Evolutionary conservation across 139 green algal genomes (phyloP), one percentile per base, ranked within the genome.

Genomic region (Eudorina sp.): DNA sequence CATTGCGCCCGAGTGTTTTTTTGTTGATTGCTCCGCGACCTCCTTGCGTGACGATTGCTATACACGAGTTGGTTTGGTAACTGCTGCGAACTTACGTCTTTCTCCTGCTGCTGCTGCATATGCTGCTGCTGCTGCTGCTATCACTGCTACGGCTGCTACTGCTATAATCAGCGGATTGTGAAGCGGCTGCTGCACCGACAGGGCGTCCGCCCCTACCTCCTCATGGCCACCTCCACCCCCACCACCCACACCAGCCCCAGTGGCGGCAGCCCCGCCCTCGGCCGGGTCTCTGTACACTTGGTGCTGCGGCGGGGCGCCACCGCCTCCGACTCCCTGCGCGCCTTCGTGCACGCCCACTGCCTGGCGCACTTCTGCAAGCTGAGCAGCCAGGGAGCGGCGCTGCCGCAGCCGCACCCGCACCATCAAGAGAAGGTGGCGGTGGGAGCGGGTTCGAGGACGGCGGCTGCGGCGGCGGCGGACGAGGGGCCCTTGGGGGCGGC

Each of bases 331-430:
- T 58, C 64, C 62, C 80, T 93, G 58, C 41, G 68, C 0, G 90
- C 88, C 8, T 92, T 90, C 74, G 66, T 92, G 62, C 84, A 91
- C 51, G 78, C 88, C 2, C 75, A 60, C 40, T 74, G 83, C 64
- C 74, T 53, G 66, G 11, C 38, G 46, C 81, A 51, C 23, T 53
- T 6, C 34, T 66, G 48, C 64, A 0, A 34, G 51, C 0, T 11
- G 14, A 9, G 40, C 23, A 25, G 16, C 80, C 69, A 38, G 48
- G 68, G 21, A 46, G 16, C 64, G 68, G 7, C 8, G 38, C 25
- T n/a, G 9, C 70, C 36, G 70, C 41, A 79, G 62, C 29, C 8
- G n/a, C 6, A 53, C 41, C 40, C 16, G 25, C 70, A 34, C 40
- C 27, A 55, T 48, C 36, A 29, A 34, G 68, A 21, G 31, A 76